Evolutionary conservation across 2,329 filamentous ascomycete genomes (phyloP).

Genomic region (Exophiala oligosperma): DNA sequence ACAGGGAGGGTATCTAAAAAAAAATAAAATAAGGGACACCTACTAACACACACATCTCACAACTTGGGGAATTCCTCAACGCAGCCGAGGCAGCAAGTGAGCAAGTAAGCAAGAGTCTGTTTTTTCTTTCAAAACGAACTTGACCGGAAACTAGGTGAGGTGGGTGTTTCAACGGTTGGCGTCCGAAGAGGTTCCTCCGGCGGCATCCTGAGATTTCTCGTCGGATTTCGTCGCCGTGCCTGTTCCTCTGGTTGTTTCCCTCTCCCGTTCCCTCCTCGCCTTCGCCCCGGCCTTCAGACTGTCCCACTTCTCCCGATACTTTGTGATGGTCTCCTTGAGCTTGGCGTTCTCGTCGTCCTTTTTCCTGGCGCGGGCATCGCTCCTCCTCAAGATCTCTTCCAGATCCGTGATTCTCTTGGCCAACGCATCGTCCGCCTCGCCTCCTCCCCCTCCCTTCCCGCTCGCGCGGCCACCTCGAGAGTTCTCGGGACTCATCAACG

Average conservation of each 20-base stretch:
- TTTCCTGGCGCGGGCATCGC: conserved; percentile 62
- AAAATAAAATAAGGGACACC: too few relatives aligned
- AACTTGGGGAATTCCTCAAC: too few relatives aligned
- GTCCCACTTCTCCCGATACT: conserved; percentile 67
- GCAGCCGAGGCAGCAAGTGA: too few relatives aligned
- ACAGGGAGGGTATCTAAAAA: too few relatives aligned
- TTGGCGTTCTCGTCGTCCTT: conserved; percentile 64
- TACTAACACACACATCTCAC: too few relatives aligned
- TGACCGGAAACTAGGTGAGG: too few relatives aligned
- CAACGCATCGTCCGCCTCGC: conserved; percentile 46
- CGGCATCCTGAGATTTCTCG: conserved; percentile 4
- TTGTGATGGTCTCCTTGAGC: conserved; percentile 52
- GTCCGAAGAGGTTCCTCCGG: background rate
- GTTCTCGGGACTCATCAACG: conserved; percentile 25
- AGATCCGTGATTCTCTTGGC: conserved; percentile 61
- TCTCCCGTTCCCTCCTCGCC: conserved; percentile 38
- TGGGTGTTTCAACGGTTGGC: too few relatives aligned
- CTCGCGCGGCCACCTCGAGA: conserved; percentile 26
- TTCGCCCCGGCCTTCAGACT: conserved; percentile 66
- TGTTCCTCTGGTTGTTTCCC: background rate
- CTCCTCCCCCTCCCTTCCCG: conserved; percentile 30
- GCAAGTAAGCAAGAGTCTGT: too few relatives aligned
- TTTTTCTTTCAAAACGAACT: too few relatives aligned
- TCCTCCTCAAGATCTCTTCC: conserved; percentile 63
- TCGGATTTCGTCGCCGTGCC: background rate